Evolutionary conservation across 495 filamentous ascomycete genomes (phyloP).

Genomic region (Penicillium macrosclerotiorum): DNA sequence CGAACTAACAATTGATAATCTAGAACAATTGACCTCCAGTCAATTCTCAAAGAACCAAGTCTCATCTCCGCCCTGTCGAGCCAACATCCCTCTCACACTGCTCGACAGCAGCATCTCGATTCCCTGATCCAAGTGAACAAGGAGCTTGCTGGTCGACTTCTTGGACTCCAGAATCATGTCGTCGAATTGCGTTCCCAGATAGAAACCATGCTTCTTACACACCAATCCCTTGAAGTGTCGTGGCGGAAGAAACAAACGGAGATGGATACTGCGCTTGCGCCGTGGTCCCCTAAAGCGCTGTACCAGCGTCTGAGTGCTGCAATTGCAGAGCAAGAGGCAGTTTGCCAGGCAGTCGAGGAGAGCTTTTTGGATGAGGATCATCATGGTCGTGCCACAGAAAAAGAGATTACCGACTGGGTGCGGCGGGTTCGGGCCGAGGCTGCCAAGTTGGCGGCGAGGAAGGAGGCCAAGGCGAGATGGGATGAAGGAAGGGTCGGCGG

Average conservation of each 20-base stretch:
- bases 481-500: constrained; percentile 92
- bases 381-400: constrained; percentile 60
- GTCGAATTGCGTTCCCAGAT: constrained; percentile 60
- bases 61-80: constrained; percentile 63
- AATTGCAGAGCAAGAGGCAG: constrained; percentile 77
- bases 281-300: constrained; percentile 78
- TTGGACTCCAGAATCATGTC: constrained; percentile 62
- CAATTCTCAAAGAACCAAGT: constrained; percentile 57
- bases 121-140: constrained; percentile 59
- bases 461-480: constrained; percentile 86
- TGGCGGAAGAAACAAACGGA: constrained; percentile 86
- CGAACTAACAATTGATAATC: constrained; percentile 21
- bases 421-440: constrained; percentile 73
- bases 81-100: constrained; percentile 57
- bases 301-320: constrained; percentile 75
- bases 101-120: constrained; percentile 52
- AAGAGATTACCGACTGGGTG: constrained; percentile 82
- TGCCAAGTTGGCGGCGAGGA: constrained; percentile 68
- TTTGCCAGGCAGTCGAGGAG: constrained; percentile 81
- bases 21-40: constrained; percentile 60
- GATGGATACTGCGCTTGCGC: constrained; percentile 80
- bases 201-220: constrained; percentile 76
- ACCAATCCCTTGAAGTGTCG: constrained; percentile 83
- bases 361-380: constrained; percentile 73
- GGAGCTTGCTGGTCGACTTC: constrained; percentile 63